phyloP scores from a whole-genome alignment of 495 filamentous ascomycete species.

The Aspergillus indologenus region DNA sequence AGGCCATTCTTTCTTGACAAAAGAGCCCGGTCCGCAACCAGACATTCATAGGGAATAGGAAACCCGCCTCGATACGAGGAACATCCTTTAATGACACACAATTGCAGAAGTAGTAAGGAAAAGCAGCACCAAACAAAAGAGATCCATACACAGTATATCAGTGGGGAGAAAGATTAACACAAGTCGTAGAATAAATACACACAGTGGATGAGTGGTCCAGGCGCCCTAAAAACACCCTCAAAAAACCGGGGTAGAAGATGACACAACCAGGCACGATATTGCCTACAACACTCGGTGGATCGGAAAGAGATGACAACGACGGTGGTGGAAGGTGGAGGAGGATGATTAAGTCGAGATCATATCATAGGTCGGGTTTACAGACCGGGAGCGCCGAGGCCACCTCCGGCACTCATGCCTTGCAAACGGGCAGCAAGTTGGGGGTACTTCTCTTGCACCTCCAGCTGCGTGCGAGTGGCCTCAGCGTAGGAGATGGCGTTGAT shows the following conservation, averaged over 20 bases:
- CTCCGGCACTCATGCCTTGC: constrained; percentile 67
- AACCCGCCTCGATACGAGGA: background rate
- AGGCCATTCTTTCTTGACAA: constrained; percentile 19
- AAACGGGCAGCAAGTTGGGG: constrained; percentile 86
- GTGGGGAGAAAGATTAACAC: background rate
- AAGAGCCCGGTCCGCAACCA: constrained; percentile 17
- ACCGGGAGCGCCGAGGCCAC: constrained; percentile 30
- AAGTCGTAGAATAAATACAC: constrained; percentile 40
- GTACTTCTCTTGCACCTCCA: constrained; percentile 97
- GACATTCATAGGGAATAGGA: background rate
- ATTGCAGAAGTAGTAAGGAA: background rate
- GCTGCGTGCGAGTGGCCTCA: constrained; percentile 92
- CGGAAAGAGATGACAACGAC: constrained; percentile 2
- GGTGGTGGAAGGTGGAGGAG: constrained; percentile 17
- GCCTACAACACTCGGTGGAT: constrained; percentile 4
- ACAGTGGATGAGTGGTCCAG: constrained; percentile 25
- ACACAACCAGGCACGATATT: constrained; percentile 7
- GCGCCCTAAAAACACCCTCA: constrained; percentile 18
- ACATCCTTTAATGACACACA: constrained; percentile 1
- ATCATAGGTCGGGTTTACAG: constrained; percentile 31
- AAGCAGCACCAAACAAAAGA: constrained; percentile 9
- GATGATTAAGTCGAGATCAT: constrained; percentile 10
- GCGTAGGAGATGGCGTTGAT: constrained; percentile 96
- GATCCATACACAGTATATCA: constrained; percentile 12
- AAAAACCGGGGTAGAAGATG: constrained; percentile 21